These are phyloP conservation scores for Cryptococcus sp. DNA, from an alignment of 1,284 basidiomycete species.

Conservation along the genomic window DNA sequence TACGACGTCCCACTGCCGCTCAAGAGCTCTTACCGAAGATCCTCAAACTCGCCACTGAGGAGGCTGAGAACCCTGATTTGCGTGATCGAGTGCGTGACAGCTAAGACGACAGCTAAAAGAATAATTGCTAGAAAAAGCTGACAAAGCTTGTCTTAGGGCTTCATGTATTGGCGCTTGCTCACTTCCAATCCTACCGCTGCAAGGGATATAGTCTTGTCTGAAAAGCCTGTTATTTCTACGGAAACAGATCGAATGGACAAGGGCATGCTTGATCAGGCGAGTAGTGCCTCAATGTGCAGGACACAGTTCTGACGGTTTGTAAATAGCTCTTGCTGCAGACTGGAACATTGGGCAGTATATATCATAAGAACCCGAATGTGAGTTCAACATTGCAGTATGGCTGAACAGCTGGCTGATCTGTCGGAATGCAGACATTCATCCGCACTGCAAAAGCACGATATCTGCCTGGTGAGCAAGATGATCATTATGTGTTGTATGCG, in stretches of 20 bases:
- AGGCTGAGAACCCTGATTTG: constrained; percentile 96
- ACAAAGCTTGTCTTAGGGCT: constrained; percentile 57
- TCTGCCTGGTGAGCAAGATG: constrained; percentile 31
- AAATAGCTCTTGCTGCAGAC: constrained; percentile 51
- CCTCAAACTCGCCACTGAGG: constrained; percentile 90
- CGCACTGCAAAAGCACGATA: constrained; percentile 52
- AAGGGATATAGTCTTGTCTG: constrained; percentile 85
- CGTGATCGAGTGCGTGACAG: constrained; percentile 62
- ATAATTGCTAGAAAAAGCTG: constrained; percentile 1
- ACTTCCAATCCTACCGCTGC: constrained; percentile 91
- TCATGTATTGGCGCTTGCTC: constrained; percentile 99
- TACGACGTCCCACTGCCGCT: constrained; percentile 88
- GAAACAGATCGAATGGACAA: constrained; percentile 97
- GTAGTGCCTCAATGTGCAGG: constrained; percentile 25
- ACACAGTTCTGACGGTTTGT: neutral
- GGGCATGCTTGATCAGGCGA: constrained; percentile 84
- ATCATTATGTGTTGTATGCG: neutral
- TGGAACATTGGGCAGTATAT: constrained; percentile 54
- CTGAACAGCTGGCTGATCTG: neutral
- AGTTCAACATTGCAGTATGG: constrained; percentile 6
- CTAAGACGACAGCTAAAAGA: neutral
- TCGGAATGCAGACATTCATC: constrained; percentile 48
- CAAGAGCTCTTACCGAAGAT: constrained; percentile 88
- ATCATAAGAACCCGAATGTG: constrained; percentile 53
- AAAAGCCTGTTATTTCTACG: constrained; percentile 95